phyloP scores from a whole-genome alignment of 257 asterid species.

The Coffea eugenioides region DNA sequence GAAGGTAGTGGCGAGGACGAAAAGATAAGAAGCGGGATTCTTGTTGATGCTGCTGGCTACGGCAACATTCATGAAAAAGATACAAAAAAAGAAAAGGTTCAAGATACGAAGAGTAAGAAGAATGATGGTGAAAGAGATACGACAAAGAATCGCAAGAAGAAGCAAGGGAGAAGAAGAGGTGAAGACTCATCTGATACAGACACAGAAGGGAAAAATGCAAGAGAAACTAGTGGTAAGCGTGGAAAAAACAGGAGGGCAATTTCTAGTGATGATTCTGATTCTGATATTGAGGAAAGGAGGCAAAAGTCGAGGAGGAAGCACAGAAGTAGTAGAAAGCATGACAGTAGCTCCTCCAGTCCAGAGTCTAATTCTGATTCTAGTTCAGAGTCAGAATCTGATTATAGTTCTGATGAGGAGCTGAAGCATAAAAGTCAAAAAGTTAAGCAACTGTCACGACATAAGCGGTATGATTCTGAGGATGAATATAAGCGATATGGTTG shows the following conservation, averaged over 20 bases:
- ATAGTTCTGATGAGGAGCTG: conserved; percentile 37
- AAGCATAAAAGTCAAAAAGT: conserved; percentile 27
- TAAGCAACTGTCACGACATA: conserved; percentile 35
- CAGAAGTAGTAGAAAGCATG: no score
- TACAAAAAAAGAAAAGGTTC: conserved; percentile 28
- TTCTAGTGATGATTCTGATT: no score
- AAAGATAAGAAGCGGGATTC: conserved; percentile 12
- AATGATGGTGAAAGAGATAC: conserved; percentile 30
- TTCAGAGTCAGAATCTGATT: neutral
- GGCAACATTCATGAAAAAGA: conserved; percentile 22
- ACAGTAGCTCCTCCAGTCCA: no score
- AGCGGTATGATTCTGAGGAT: conserved; percentile 41
- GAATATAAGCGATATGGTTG: conserved; percentile 36
- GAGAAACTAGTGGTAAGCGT: no score
- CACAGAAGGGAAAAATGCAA: no score
- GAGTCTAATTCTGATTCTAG: no score
- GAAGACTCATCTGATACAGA: no score
- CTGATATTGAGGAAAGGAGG: no score
- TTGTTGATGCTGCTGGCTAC: conserved; percentile 22
- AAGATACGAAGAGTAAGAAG: conserved; percentile 31
- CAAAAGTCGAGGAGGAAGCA: no score
- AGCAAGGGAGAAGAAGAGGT: no score
- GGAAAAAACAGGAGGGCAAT: no score
- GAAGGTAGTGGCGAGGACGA: conserved; percentile 45
- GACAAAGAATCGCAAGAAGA: neutral